Evolutionary conservation across 2,329 filamentous ascomycete genomes (phyloP).

Genomic region (Pseudocercospora pini-densiflorae): DNA sequence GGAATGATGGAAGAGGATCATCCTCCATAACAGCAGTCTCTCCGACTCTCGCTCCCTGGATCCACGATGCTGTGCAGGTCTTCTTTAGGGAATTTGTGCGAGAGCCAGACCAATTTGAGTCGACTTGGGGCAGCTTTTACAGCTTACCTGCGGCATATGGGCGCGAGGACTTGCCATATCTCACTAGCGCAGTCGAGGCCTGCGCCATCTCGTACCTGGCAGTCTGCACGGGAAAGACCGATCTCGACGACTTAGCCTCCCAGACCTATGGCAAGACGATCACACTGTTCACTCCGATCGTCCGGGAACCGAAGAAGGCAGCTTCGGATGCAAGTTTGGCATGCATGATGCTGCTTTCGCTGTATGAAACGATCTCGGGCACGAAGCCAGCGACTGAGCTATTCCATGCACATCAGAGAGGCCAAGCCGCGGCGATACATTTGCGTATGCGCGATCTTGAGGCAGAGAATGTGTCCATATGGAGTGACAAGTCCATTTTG

Average conservation of each 20-base stretch:
- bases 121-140: background rate
- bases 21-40: too few species aligned
- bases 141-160: background rate
- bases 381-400: background rate
- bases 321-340: background rate
- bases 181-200: background rate
- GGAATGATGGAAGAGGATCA: background rate
- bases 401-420: background rate
- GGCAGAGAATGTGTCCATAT: background rate
- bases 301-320: conserved; percentile 3
- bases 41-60: background rate
- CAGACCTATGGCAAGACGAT: background rate
- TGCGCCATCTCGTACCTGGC: background rate
- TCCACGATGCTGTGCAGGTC: background rate
- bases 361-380: background rate
- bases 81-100: background rate
- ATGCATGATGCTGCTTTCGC: background rate
- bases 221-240: background rate
- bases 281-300: background rate
- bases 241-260: background rate
- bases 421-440: background rate
- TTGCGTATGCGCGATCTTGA: background rate
- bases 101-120: background rate
- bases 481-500: background rate
- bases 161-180: background rate